Percentiles rank a stretch among this genome's conserved stretches.
phyloP scores from a whole-genome alignment of 2,329 filamentous ascomycete species.

The Xylaria sp. region DNA sequence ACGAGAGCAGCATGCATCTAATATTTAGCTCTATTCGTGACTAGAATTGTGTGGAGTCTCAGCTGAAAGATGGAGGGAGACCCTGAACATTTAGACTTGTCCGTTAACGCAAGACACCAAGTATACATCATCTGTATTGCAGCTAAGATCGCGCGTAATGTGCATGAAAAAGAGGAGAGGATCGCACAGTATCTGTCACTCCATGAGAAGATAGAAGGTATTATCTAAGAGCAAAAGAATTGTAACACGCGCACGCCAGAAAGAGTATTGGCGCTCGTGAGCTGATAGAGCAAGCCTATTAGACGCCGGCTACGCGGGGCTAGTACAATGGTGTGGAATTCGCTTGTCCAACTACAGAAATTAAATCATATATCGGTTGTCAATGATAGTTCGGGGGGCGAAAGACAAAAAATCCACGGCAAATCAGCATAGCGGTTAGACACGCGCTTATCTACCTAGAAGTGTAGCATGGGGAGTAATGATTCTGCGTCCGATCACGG shows the following conservation, averaged over 20 bases:
- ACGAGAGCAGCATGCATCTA: background rate
- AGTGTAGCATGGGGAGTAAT: slow-evolving; percentile 20
- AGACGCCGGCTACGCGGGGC: slow-evolving; percentile 34
- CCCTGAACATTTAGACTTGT: slow-evolving; percentile 27
- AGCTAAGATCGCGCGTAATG: slow-evolving; percentile 26
- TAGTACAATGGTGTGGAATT: slow-evolving; percentile 35
- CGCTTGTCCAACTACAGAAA: slow-evolving; percentile 40
- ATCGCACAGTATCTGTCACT: slow-evolving; percentile 14
- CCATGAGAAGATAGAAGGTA: background rate
- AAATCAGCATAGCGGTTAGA: background rate
- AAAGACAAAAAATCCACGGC: background rate
- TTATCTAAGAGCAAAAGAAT: too few relatives aligned
- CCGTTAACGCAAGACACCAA: background rate
- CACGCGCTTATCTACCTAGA: background rate
- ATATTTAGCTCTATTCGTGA: background rate
- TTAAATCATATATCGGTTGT: slow-evolving; percentile 19
- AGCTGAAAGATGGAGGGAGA: slow-evolving; percentile 34
- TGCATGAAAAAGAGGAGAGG: slow-evolving; percentile 3
- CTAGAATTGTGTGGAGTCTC: background rate
- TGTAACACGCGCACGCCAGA: background rate
- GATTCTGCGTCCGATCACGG: slow-evolving; percentile 35
- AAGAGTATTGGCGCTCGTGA: slow-evolving; percentile 11
- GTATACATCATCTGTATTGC: slow-evolving; percentile 9
- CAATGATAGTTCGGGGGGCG: background rate
- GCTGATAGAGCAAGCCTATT: slow-evolving; percentile 37